These are phyloP conservation scores for Claviceps fusiformis DNA, from an alignment of 2,329 filamentous ascomycete genomes.

Conservation along the genomic window DNA sequence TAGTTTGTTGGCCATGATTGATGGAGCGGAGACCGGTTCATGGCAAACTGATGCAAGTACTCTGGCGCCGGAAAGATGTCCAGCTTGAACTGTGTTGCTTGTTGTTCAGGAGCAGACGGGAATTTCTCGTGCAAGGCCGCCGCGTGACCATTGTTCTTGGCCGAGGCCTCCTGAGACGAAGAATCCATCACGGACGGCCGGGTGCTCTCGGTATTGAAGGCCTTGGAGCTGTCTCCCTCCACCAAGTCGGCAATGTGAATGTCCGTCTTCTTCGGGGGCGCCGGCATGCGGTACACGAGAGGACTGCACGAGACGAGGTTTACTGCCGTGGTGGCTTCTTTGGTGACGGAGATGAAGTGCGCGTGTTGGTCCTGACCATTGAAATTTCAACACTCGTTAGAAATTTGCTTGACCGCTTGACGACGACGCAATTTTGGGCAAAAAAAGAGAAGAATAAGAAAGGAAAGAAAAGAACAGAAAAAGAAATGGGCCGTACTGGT, in stretches of 20 bases:
- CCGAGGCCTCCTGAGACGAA: neutral
- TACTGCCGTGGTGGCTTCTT: slow-evolving; percentile 23
- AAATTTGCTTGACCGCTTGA: neutral
- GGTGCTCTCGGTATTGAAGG: slow-evolving; percentile 2
- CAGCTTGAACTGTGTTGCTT: slow-evolving; percentile 26
- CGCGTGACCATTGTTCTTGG: neutral
- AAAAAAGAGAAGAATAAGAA: neutral
- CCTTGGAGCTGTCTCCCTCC: slow-evolving; percentile 8
- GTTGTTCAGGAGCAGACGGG: neutral
- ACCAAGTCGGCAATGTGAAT: slow-evolving; percentile 21
- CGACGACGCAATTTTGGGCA: neutral
- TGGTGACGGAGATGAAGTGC: slow-evolving; percentile 37
- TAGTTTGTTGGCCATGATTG: slow-evolving; percentile 27
- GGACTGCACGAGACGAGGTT: slow-evolving; percentile 31
- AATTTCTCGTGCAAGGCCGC: neutral
- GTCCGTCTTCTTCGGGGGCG: slow-evolving; percentile 13
- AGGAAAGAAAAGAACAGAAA: neutral
- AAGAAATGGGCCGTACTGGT: slow-evolving; percentile 6
- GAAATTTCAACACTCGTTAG: neutral
- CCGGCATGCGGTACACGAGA: slow-evolving; percentile 29
- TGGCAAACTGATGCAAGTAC: slow-evolving; percentile 26
- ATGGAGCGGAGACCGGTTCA: slow-evolving; percentile 23
- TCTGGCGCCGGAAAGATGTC: slow-evolving; percentile 24
- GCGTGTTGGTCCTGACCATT: slow-evolving; percentile 27
- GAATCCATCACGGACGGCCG: neutral